phyloP scores from a whole-genome alignment of 2,329 filamentous ascomycete genomes.

The Fusarium pilosicola region DNA sequence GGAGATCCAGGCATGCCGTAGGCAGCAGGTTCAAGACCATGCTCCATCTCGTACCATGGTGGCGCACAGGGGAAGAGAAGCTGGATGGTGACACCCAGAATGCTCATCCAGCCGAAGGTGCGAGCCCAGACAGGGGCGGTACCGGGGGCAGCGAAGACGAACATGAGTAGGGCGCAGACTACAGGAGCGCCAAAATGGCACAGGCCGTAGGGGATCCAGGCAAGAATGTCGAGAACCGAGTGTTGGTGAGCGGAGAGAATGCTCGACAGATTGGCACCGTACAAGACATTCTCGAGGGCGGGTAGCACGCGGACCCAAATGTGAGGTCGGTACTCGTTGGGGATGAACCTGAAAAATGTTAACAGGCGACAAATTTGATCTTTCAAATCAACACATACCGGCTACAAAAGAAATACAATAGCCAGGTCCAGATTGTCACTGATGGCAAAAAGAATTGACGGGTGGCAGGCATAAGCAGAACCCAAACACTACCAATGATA shows the following conservation, averaged over 20 bases:
- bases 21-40: slow-evolving; percentile 89
- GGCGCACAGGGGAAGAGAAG: slow-evolving; percentile 92
- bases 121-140: slow-evolving; percentile 86
- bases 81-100: slow-evolving; percentile 87
- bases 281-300: slow-evolving; percentile 94
- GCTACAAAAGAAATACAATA: slow-evolving; percentile 92
- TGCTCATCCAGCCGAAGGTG: slow-evolving; percentile 92
- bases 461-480: slow-evolving; percentile 83
- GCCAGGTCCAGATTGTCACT: slow-evolving; percentile 84
- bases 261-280: slow-evolving; percentile 94
- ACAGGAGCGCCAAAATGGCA: slow-evolving; percentile 89
- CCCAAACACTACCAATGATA: slow-evolving; percentile 72
- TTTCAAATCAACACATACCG: slow-evolving; percentile 69
- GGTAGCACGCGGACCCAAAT: slow-evolving; percentile 97
- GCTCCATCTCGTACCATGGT: slow-evolving; percentile 95
- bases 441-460: slow-evolving; percentile 93
- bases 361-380: background rate
- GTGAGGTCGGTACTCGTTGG: slow-evolving; percentile 85
- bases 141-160: slow-evolving; percentile 88
- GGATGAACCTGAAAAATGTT: slow-evolving; percentile 76
- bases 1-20: slow-evolving; percentile 92
- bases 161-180: slow-evolving; percentile 81
- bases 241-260: slow-evolving; percentile 92
- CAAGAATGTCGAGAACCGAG: slow-evolving; percentile 83
- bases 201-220: slow-evolving; percentile 93